Evolutionary conservation across 805 yeast genomes (phyloP), one percentile per base, ranked within the genome.

Genomic region (Cyberlindnera euphorbiiphila): DNA sequence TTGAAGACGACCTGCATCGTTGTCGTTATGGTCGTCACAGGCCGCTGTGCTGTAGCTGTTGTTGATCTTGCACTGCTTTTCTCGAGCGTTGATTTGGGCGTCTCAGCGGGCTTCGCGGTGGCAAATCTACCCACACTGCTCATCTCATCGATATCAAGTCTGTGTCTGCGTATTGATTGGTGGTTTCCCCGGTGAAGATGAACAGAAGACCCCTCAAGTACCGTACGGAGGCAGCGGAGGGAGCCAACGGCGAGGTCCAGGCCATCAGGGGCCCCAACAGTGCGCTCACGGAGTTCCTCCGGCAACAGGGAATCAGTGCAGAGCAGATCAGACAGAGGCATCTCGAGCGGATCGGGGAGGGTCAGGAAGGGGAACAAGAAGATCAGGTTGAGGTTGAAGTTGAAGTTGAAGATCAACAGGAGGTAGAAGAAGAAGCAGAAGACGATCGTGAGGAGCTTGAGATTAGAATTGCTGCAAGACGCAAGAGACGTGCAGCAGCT

Each of bases 221-320:
- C 37, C 44, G 63, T n/a, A 47, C 30, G 5, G 46, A 31, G 5
- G 36, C 42, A n/a, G 33, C 35, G 10, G 50, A 45, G 33, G 42
- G 27, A 5, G 40, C 33, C 5, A 41, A 33, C n/a, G 49, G 45
- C 10, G 55, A 42, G 16, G 49, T 46, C 16, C 46, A 51, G n/a
- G 56, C 57, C 3, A 64, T 68, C 40, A 60, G 65, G 42, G 74
- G 74, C 1, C 74, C 95, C 30, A 86, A 85, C 64, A 82, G 94
- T 49, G 97, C 97, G 0, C 66, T 89, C 48, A 89, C 96, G 0
- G 93, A 85, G 60, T 89, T 89, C 53, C 69, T 89, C 43, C 69
- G 88, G 34, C 86, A 83, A 39, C 95, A 88, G 60, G 97, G 97
- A 24, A 89, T 89, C 62, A 83, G 68, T 53, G 87, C 96, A 1